Evolutionary conservation across 768 basidiomycete species (phyloP), one percentile per base, ranked within the genome.

Genomic region (Melanogaster broomeanus): DNA sequence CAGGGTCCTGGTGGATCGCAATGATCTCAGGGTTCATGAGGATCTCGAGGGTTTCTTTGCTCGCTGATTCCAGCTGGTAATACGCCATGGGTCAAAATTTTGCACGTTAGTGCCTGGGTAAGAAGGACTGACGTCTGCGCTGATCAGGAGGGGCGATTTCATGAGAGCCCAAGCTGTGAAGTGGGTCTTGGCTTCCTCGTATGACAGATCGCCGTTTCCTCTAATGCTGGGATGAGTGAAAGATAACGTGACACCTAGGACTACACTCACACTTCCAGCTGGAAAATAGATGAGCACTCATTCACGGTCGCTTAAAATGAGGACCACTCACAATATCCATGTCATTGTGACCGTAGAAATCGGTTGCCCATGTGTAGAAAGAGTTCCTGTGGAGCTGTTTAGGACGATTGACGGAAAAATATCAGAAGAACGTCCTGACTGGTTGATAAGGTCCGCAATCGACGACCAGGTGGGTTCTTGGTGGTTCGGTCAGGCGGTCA

Each of bases 141-240:
- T 79, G 49, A 87, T 81, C 45, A 87, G 70, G 13, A 87, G 74
- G 3, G 85, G 85, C 0, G 82, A 82, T 61, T 86, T 87, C 80
- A 86, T 78, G 27, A 88, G 66, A 31, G 83, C 83, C 85, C 86
- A 87, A 0, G 82, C 84, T 0, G 85, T 87, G 62, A 87, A 88
- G 61, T 88, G 85, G 3, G 83, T 75, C 63, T 87, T 87, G 22
- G 77, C 67, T 67, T 88, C 85, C 13, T 87, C 83, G 59, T 74
- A 77, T 0, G 80, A 78, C 40, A 87, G 69, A 28, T 77, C 69
- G 13, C 83, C 84, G 51, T 87, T 87, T 19, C 86, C 85, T 22
- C 84, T 85, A 60, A 19, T 7, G 30, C 43, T 4, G 21, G 22
- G 35, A 35, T 48, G 33, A 48, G 43, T 4, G 11, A 12, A 28